These are phyloP conservation scores for Aspergillus diversus DNA, from an alignment of 495 filamentous ascomycete species.

Conservation along the genomic window DNA sequence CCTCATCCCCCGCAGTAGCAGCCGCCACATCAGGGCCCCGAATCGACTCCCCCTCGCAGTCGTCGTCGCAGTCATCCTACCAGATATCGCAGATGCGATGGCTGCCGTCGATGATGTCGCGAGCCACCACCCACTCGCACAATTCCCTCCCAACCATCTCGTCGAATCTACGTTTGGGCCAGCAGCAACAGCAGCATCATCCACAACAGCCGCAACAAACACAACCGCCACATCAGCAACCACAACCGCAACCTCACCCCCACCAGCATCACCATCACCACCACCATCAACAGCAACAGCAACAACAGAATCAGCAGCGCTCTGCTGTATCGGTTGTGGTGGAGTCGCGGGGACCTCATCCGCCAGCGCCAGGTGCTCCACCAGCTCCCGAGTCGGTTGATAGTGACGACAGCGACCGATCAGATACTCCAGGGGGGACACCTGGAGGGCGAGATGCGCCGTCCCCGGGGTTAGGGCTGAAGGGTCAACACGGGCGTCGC, in stretches of 20 bases:
- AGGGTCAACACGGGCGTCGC: not conserved
- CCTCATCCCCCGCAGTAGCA: constrained; percentile 14
- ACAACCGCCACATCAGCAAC: constrained; percentile 20
- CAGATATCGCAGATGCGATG: constrained; percentile 33
- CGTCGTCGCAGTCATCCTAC: constrained; percentile 23
- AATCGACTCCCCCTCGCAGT: constrained; percentile 9
- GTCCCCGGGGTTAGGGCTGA: constrained; percentile 12
- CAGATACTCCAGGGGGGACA: constrained; percentile 22
- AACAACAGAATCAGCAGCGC: constrained; percentile 35
- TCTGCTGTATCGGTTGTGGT: constrained; percentile 18
- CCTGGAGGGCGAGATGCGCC: constrained; percentile 22
- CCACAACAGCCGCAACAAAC: constrained; percentile 8
- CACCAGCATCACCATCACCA: constrained; percentile 29
- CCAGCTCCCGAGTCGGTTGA: constrained; percentile 15
- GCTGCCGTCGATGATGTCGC: constrained; percentile 31
- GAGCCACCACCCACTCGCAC: constrained; percentile 18
- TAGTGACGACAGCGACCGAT: constrained; percentile 29
- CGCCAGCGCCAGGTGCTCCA: not conserved
- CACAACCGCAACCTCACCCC: constrained; percentile 13
- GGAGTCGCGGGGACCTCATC: constrained; percentile 9
- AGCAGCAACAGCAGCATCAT: constrained; percentile 14
- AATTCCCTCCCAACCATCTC: constrained; percentile 28
- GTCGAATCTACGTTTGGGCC: constrained; percentile 24
- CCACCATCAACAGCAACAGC: constrained; percentile 30
- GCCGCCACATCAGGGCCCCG: constrained; percentile 13